A percentile compares a stretch with the other conserved stretches of the same genome.
Conservation (phyloP, 2,329 filamentous ascomycete genomes). For the Neocucurbitaria cava region DNA sequence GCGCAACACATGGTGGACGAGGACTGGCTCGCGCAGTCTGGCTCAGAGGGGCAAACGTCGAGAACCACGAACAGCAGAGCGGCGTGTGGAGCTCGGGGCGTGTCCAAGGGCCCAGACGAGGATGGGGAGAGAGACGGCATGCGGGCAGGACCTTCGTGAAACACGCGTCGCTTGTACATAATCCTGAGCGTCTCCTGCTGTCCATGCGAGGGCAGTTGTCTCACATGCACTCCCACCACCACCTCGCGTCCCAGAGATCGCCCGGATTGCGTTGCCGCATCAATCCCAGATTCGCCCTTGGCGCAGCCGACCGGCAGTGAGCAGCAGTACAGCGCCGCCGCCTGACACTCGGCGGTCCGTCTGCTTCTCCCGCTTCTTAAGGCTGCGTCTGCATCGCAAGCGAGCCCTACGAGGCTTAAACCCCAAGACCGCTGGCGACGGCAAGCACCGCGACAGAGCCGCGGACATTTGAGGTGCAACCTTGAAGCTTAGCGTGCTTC, state of each 20-base stretch:
- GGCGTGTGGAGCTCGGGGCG: slow-evolving; percentile 10
- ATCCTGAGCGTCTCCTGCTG: slow-evolving; percentile 27
- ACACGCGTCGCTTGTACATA: slow-evolving; percentile 36
- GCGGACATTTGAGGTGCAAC: slow-evolving; percentile 3
- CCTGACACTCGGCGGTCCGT: not conserved
- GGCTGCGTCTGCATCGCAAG: not conserved
- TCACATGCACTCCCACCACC: slow-evolving; percentile 17
- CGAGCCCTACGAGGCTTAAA: not conserved
- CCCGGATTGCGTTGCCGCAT: slow-evolving; percentile 21
- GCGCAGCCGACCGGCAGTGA: slow-evolving; percentile 18
- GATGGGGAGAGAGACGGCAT: slow-evolving; percentile 18
- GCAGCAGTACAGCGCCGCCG: not conserved
- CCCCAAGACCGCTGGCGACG: slow-evolving; percentile 1
- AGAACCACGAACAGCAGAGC: slow-evolving; percentile 10
- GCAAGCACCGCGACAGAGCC: not conserved
- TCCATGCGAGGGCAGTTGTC: slow-evolving; percentile 40
- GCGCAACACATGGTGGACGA: slow-evolving; percentile 18
- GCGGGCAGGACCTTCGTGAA: slow-evolving; percentile 37
- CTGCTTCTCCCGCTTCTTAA: not conserved
- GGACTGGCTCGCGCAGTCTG: slow-evolving; percentile 20
- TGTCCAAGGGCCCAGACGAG: slow-evolving; percentile 8
- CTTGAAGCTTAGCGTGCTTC: slow-evolving; percentile 19
- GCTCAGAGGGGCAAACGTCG: slow-evolving; percentile 1
- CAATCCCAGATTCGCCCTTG: slow-evolving; percentile 30
- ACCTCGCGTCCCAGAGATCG: slow-evolving; percentile 24